phyloP scores from a whole-genome alignment of 2,329 filamentous ascomycete genomes.

The Calonectria pauciramosa region DNA sequence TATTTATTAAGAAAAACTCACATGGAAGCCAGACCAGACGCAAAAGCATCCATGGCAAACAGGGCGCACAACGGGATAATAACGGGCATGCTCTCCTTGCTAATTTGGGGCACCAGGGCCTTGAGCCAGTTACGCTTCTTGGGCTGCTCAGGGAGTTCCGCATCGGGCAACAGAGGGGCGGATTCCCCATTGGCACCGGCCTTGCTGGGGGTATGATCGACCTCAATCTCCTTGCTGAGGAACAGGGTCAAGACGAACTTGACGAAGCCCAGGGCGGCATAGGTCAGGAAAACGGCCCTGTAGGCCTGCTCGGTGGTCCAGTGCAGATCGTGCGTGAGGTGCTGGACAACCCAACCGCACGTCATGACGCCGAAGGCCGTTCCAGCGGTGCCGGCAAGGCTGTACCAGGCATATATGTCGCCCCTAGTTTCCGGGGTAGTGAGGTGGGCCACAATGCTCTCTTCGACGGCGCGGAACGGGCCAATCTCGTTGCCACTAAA shows the following conservation, averaged over 20 bases:
- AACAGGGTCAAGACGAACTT: constrained; percentile 67
- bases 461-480: constrained; percentile 73
- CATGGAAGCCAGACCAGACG: constrained; percentile 77
- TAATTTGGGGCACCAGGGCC: constrained; percentile 69
- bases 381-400: constrained; percentile 69
- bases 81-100: constrained; percentile 65
- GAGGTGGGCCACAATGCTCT: constrained; percentile 71
- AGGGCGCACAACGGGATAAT: constrained; percentile 75
- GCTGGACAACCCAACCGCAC: constrained; percentile 71
- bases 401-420: constrained; percentile 75
- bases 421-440: constrained; percentile 60
- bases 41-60: constrained; percentile 78
- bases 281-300: constrained; percentile 63
- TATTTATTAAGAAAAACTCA: constrained; percentile 58
- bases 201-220: constrained; percentile 36
- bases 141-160: not conserved
- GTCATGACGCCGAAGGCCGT: constrained; percentile 71
- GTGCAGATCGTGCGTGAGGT: constrained; percentile 56
- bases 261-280: constrained; percentile 61
- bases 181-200: constrained; percentile 29
- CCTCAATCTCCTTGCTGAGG: constrained; percentile 63
- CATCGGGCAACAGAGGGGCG: constrained; percentile 43
- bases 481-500: constrained; percentile 73
- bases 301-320: constrained; percentile 66
- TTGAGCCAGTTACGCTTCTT: constrained; percentile 12